Conservation (phyloP, 2,329 filamentous ascomycete genomes). For the Alternaria infectoria region DNA sequence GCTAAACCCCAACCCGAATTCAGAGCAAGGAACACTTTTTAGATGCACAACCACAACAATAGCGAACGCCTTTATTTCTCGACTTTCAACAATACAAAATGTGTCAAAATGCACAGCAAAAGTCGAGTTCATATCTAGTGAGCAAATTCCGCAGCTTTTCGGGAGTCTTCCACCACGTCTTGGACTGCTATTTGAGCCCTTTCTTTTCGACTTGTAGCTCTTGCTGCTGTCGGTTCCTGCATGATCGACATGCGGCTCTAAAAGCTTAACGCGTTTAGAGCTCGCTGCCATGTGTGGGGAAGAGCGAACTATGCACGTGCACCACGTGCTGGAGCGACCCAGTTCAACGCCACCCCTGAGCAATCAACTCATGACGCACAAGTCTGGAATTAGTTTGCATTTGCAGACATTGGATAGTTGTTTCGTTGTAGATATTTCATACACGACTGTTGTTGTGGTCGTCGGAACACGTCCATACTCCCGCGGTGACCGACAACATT, state of each 20-base stretch:
- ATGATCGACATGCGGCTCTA: slow-evolving; percentile 46
- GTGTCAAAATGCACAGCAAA: slow-evolving; percentile 4
- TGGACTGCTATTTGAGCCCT: slow-evolving; percentile 16
- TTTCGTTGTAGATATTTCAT: background rate
- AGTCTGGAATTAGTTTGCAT: background rate
- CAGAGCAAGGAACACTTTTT: slow-evolving; percentile 22
- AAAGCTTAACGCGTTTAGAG: slow-evolving; percentile 41
- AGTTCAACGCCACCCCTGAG: background rate
- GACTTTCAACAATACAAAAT: slow-evolving; percentile 3
- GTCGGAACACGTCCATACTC: background rate
- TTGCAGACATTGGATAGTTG: background rate
- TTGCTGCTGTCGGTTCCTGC: slow-evolving; percentile 38
- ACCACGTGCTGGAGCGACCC: slow-evolving; percentile 19
- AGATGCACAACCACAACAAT: slow-evolving; percentile 23
- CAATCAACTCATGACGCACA: background rate
- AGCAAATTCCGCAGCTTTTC: slow-evolving; percentile 31
- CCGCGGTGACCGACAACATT: background rate
- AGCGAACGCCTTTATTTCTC: slow-evolving; percentile 18
- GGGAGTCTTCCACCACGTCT: slow-evolving; percentile 30
- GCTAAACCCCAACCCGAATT: slow-evolving; percentile 17
- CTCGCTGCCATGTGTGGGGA: slow-evolving; percentile 40
- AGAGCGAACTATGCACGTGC: slow-evolving; percentile 32
- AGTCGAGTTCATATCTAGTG: background rate
- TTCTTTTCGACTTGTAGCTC: slow-evolving; percentile 20
- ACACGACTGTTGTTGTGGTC: background rate